A percentile compares a stretch with the other conserved stretches of the same genome.
Evolutionary conservation across 768 basidiomycete genomes (phyloP).

Genomic region (Termitomyces sp.): DNA sequence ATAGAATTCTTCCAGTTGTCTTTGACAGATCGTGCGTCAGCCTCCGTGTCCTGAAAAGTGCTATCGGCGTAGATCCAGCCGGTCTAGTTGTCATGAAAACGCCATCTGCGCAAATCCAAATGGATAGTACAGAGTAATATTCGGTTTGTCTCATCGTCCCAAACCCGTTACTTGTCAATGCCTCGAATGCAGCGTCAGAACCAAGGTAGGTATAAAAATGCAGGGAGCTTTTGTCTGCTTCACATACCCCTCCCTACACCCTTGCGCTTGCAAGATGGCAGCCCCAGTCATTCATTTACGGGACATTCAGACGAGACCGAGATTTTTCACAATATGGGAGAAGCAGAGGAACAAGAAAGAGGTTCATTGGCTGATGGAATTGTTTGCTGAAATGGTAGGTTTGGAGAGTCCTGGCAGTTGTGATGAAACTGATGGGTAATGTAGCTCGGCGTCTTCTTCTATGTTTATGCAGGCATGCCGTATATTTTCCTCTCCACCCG

Average conservation of each 20-base stretch:
- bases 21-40: neutral
- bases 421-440: neutral
- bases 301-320: constrained; percentile 33
- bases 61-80: neutral
- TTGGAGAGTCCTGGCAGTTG: neutral
- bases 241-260: neutral
- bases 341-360: constrained; percentile 31
- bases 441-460: constrained; percentile 50
- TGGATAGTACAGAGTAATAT: constrained; percentile 8
- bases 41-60: neutral
- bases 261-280: constrained; percentile 11
- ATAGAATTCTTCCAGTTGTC: neutral
- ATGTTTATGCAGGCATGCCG: constrained; percentile 41
- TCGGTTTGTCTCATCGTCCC: constrained; percentile 1
- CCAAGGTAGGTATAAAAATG: constrained; percentile 5
- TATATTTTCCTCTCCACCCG: too few species aligned
- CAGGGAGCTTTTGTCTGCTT: neutral
- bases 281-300: constrained; percentile 29
- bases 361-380: constrained; percentile 49
- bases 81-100: neutral
- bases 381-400: constrained; percentile 37
- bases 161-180: neutral
- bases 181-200: neutral
- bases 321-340: constrained; percentile 44
- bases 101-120: neutral